Conservation (phyloP, 1,284 basidiomycete species). For the Ganoderma sinense region DNA sequence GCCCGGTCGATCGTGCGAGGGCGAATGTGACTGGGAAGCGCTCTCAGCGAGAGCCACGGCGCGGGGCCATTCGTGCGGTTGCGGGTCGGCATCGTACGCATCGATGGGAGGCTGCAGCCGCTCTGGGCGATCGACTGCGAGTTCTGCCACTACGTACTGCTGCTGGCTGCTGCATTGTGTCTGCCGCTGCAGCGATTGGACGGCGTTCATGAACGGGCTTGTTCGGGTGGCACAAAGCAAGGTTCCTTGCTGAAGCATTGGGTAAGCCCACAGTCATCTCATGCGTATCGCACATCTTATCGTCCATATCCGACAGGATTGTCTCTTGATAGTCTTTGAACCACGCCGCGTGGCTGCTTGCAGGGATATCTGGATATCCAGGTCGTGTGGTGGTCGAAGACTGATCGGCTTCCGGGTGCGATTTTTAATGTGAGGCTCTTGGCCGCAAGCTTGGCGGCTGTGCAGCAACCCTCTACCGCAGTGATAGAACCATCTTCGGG, state of each 20-base stretch:
- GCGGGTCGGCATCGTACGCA: conserved; percentile 11
- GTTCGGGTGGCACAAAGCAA: conserved; percentile 10
- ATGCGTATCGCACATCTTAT: conserved; percentile 19
- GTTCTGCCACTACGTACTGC: background rate
- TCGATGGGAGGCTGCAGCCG: conserved; percentile 19
- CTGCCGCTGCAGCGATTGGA: background rate
- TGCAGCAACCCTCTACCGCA: conserved; percentile 10
- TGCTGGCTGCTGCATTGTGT: conserved; percentile 6
- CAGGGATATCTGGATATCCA: conserved; percentile 12
- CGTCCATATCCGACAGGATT: conserved; percentile 9
- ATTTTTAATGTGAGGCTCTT: conserved; percentile 19
- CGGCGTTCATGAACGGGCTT: background rate
- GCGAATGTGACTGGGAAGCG: background rate
- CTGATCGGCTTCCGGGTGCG: conserved; percentile 23
- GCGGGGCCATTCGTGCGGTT: conserved; percentile 12
- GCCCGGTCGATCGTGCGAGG: background rate
- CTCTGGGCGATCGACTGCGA: conserved; percentile 6
- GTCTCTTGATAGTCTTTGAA: background rate
- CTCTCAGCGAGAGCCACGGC: conserved; percentile 23
- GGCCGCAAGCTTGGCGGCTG: conserved; percentile 11
- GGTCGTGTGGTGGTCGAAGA: conserved; percentile 11
- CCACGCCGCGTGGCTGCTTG: background rate
- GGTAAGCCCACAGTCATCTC: conserved; percentile 4
- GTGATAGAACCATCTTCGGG: conserved; percentile 25
- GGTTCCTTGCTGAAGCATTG: conserved; percentile 4